A percentile compares a stretch with the other conserved stretches of the same genome.
Conservation (phyloP, 2,329 filamentous ascomycete genomes). For the Neofusicoccum ribis region DNA sequence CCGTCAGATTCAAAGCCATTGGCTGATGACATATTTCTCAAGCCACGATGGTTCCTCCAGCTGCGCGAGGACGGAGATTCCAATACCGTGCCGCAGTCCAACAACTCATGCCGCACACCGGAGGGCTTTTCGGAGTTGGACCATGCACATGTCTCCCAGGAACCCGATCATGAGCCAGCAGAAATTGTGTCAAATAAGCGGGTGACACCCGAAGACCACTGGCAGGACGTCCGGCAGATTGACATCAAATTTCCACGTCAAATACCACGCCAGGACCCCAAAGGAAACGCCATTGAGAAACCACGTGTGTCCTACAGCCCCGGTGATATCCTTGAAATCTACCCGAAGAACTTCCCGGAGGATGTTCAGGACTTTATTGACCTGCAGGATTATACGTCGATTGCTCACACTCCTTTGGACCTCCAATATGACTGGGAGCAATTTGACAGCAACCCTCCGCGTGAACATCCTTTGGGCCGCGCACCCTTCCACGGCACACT, state of each 20-base stretch:
- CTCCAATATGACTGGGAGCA: slow-evolving; percentile 44
- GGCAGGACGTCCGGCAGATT: slow-evolving; percentile 91
- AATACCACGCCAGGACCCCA: slow-evolving; percentile 5
- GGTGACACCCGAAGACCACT: slow-evolving; percentile 74
- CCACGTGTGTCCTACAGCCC: slow-evolving; percentile 56
- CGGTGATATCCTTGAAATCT: slow-evolving; percentile 78
- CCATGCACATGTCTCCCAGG: slow-evolving; percentile 6
- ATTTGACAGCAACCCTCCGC: slow-evolving; percentile 36
- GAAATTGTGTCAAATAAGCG: slow-evolving; percentile 66
- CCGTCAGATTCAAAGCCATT: slow-evolving; percentile 68
- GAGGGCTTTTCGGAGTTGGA: slow-evolving; percentile 6
- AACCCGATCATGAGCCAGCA: slow-evolving; percentile 47
- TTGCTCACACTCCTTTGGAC: slow-evolving; percentile 70
- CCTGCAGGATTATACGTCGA: slow-evolving; percentile 73
- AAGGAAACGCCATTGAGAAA: not conserved
- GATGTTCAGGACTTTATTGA: slow-evolving; percentile 79
- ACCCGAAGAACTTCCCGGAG: slow-evolving; percentile 79
- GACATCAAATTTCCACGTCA: slow-evolving; percentile 52
- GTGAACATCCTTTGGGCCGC: slow-evolving; percentile 37
- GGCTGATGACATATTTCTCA: slow-evolving; percentile 70
- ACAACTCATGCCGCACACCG: not conserved
- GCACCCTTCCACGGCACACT: slow-evolving; percentile 36
- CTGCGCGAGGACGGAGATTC: slow-evolving; percentile 28
- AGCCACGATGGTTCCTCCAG: slow-evolving; percentile 69
- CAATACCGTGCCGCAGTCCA: not conserved